phyloP scores from a whole-genome alignment of 805 yeast genomes.

The Candida nemodendra region DNA sequence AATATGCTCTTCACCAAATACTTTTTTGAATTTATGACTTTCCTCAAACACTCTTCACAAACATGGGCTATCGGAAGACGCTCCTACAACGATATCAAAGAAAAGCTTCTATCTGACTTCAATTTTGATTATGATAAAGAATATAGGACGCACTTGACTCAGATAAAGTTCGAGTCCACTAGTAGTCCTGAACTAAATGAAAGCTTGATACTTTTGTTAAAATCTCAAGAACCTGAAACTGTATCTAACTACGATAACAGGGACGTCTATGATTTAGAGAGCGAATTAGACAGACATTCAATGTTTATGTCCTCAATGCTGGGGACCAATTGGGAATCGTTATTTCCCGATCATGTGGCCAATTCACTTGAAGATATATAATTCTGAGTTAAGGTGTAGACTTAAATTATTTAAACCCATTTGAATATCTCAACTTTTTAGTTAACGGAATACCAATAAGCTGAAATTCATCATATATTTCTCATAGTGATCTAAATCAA shows the following conservation, averaged over 20 bases:
- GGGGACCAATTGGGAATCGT: slow-evolving; percentile 48
- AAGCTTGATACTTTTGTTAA: not conserved
- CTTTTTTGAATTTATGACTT: slow-evolving; percentile 40
- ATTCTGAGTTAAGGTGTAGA: no score
- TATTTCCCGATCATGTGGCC: slow-evolving; percentile 43
- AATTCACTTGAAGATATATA: no score
- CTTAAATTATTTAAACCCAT: no score
- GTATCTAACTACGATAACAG: not conserved
- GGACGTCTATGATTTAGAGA: not conserved
- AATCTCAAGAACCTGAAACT: not conserved
- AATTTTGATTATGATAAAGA: slow-evolving; percentile 17
- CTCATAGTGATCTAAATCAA: no score
- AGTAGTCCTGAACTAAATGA: no score
- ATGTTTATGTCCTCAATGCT: slow-evolving; percentile 50
- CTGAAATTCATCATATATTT: no score
- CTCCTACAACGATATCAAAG: slow-evolving; percentile 40
- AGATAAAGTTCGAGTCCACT: no score
- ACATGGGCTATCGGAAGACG: slow-evolving; percentile 50
- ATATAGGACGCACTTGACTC: not conserved
- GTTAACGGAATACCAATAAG: no score
- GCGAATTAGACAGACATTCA: slow-evolving; percentile 42
- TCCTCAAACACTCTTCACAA: slow-evolving; percentile 40
- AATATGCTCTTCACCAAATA: slow-evolving; percentile 29
- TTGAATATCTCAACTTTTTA: no score
- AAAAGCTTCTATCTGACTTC: slow-evolving; percentile 27